Evolutionary conservation across 2,329 filamentous ascomycete genomes (phyloP).

Genomic region (Fonsecaea nubica): DNA sequence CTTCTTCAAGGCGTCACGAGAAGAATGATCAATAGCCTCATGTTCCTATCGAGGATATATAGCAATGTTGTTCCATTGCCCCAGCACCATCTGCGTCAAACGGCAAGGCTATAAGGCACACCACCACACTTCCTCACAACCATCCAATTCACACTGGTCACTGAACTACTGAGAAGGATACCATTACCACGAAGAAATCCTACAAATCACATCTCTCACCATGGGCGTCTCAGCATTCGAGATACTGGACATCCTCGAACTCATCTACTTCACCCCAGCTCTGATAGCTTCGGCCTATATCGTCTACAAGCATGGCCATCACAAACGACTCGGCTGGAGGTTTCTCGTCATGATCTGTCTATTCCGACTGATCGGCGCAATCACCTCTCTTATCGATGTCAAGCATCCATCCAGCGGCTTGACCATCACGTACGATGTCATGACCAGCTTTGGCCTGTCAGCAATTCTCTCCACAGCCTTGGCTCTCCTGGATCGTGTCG

Average conservation of each 20-base stretch:
- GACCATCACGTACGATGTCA: slow-evolving; percentile 53
- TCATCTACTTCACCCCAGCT: slow-evolving; percentile 48
- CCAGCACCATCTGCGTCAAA: not conserved
- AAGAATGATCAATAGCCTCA: not conserved
- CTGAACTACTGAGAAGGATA: not conserved
- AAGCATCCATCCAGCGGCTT: slow-evolving; percentile 48
- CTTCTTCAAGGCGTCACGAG: not conserved
- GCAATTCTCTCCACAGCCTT: slow-evolving; percentile 56
- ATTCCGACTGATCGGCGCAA: slow-evolving; percentile 58
- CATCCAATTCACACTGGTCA: not conserved
- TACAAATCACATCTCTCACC: slow-evolving; percentile 2
- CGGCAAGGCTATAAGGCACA: not conserved
- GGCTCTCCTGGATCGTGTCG: slow-evolving; percentile 52
- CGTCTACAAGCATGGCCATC: slow-evolving; percentile 48
- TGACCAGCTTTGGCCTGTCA: slow-evolving; percentile 57
- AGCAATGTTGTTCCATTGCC: not conserved
- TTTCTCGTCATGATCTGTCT: slow-evolving; percentile 62
- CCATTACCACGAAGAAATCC: not conserved
- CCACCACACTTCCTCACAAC: not conserved
- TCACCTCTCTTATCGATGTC: slow-evolving; percentile 59
- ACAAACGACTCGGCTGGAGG: slow-evolving; percentile 58
- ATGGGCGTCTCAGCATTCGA: slow-evolving; percentile 31
- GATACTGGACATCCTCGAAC: slow-evolving; percentile 42
- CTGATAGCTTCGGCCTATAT: slow-evolving; percentile 43
- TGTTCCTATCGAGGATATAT: not conserved